Evolutionary conservation across 352 stramenopile genomes (phyloP).

Genomic region (Pythium brachiatum): DNA sequence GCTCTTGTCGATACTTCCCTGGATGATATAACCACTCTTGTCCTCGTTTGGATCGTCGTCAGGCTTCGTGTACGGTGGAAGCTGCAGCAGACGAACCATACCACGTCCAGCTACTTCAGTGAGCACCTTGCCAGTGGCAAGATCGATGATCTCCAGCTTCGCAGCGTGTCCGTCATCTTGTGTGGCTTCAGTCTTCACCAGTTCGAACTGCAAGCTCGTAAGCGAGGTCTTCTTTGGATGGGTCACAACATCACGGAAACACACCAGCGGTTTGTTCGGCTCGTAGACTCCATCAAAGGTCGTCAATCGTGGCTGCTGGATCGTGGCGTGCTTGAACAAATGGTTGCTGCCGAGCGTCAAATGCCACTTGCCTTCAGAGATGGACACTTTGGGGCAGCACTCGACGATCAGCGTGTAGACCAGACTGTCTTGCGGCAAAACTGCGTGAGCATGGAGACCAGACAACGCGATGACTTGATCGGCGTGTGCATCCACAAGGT

Average conservation of each 20-base stretch:
- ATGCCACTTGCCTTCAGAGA: conserved; percentile 54
- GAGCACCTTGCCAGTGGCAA: conserved; percentile 29
- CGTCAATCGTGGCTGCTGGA: conserved; percentile 40
- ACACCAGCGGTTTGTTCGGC: conserved; percentile 63
- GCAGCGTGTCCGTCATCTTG: conserved; percentile 34
- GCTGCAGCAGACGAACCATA: conserved; percentile 44
- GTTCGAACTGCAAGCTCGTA: conserved; percentile 48
- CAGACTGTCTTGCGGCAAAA: conserved; percentile 14
- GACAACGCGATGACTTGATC: conserved; percentile 31
- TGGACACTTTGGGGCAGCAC: conserved; percentile 30
- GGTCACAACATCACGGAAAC: conserved; percentile 61
- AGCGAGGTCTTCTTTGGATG: conserved; percentile 44
- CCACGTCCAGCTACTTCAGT: conserved; percentile 29
- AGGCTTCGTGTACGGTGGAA: conserved; percentile 29
- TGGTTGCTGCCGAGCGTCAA: conserved; percentile 55
- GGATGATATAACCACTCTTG: conserved; percentile 50
- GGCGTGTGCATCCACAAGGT: conserved; percentile 45
- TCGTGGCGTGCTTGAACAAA: conserved; percentile 35
- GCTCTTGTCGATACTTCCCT: conserved; percentile 56
- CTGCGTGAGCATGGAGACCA: conserved; percentile 33
- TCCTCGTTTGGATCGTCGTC: conserved; percentile 24
- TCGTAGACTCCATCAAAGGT: conserved; percentile 51
- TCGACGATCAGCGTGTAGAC: conserved; percentile 62
- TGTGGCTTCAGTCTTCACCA: conserved; percentile 8
- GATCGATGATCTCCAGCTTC: conserved; percentile 60